These are phyloP conservation scores for Calocybe indica DNA, from an alignment of 768 basidiomycete species.

Conservation along the genomic window DNA sequence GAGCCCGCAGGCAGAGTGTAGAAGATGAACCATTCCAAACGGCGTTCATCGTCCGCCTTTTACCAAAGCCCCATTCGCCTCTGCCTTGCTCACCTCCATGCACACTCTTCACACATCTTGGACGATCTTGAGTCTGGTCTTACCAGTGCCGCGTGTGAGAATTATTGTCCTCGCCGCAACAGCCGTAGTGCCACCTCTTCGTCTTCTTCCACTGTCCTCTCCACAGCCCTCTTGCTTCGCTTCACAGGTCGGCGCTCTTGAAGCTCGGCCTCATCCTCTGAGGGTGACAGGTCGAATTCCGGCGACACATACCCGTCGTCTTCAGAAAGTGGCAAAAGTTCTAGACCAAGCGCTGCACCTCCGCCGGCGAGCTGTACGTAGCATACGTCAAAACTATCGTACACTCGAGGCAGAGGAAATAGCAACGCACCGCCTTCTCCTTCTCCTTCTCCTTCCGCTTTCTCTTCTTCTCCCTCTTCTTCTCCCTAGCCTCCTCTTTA, in stretches of 20 bases:
- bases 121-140: too few relatives aligned
- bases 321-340: constrained; percentile 12
- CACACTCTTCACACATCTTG: too few relatives aligned
- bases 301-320: constrained; percentile 72
- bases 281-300: constrained; percentile 47
- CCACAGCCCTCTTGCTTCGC: constrained; percentile 13
- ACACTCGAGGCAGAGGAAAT: constrained; percentile 1
- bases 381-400: constrained; percentile 8
- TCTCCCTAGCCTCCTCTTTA: constrained; percentile 79
- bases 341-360: constrained; percentile 30
- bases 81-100: too few relatives aligned
- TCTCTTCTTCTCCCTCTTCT: constrained; percentile 87
- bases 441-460: constrained; percentile 80
- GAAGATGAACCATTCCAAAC: too few relatives aligned
- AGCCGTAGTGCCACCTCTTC: constrained; percentile 59
- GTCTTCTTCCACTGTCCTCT: constrained; percentile 26
- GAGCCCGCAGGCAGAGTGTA: too few relatives aligned
- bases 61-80: too few relatives aligned
- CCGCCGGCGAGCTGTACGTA: constrained; percentile 9
- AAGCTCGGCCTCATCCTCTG: constrained; percentile 23
- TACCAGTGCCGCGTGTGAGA: too few relatives aligned
- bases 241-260: constrained; percentile 26
- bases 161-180: constrained; percentile 23
- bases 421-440: constrained; percentile 24
- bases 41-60: too few relatives aligned